phyloP scores from a whole-genome alignment of 108 stramenopile species.

The Stephanodiscus minutulus region DNA sequence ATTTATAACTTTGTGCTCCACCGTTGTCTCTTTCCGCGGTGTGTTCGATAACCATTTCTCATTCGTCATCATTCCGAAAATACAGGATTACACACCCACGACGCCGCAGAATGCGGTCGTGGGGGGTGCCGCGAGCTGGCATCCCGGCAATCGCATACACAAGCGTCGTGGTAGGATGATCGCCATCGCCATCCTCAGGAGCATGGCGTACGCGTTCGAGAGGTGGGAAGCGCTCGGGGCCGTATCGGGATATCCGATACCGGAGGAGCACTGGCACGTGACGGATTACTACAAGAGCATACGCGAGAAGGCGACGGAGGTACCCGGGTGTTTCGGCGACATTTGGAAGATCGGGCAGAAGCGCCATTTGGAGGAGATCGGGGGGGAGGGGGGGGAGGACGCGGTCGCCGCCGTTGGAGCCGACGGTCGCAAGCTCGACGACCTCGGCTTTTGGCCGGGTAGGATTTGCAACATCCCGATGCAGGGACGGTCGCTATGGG shows the following conservation, averaged over 20 bases:
- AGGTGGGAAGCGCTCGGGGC: conserved; percentile 43
- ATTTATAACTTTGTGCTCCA: no score
- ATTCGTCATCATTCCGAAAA: not conserved
- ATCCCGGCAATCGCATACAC: conserved; percentile 47
- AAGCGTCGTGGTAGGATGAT: conserved; percentile 42
- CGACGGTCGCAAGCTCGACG: conserved; percentile 21
- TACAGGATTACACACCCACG: conserved; percentile 32
- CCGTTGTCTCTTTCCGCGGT: no score
- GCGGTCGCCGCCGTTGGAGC: not conserved
- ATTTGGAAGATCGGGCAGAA: conserved; percentile 16
- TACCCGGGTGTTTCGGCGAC: conserved; percentile 21
- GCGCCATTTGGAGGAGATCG: conserved; percentile 23
- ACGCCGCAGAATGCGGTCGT: conserved; percentile 17
- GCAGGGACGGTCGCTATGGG: conserved; percentile 41
- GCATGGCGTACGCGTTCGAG: conserved; percentile 48
- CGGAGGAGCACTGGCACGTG: conserved; percentile 55
- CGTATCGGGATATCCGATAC: conserved; percentile 36
- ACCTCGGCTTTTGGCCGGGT: conserved; percentile 25
- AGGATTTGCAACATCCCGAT: conserved; percentile 39
- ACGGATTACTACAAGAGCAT: conserved; percentile 45
- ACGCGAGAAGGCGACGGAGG: conserved; percentile 30
- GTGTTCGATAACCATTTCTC: not conserved
- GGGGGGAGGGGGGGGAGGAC: not conserved
- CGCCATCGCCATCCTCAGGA: conserved; percentile 43
- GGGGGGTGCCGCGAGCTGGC: conserved; percentile 41